Evolutionary conservation across 495 filamentous ascomycete genomes (phyloP).

Genomic region (Aspergillus biplanus): DNA sequence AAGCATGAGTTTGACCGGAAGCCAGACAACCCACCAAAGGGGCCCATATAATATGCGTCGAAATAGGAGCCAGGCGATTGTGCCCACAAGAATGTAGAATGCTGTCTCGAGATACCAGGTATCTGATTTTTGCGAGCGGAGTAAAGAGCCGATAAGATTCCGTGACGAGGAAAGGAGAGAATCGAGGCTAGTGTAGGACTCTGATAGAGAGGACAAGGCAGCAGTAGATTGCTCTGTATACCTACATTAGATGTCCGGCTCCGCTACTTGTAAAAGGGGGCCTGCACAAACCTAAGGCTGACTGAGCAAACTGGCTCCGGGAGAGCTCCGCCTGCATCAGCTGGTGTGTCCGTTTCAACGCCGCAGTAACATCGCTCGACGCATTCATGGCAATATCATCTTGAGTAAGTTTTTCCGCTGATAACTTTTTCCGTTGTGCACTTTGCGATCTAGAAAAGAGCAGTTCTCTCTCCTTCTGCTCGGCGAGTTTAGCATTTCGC

Average conservation of each 20-base stretch:
- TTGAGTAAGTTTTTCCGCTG: conserved; percentile 58
- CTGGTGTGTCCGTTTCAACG: conserved; percentile 81
- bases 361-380: conserved; percentile 80
- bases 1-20: conserved; percentile 69
- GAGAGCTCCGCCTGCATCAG: conserved; percentile 82
- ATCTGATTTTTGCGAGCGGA: conserved; percentile 89
- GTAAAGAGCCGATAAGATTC: conserved; percentile 74
- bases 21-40: conserved; percentile 83
- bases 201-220: conserved; percentile 76
- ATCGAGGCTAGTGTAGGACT: conserved; percentile 79
- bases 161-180: conserved; percentile 71
- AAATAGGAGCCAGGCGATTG: conserved; percentile 84
- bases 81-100: conserved; percentile 76
- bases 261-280: background rate
- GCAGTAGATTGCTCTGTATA: conserved; percentile 69
- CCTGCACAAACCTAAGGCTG: conserved; percentile 64
- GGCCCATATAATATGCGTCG: conserved; percentile 85
- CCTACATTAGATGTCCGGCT: conserved; percentile 16
- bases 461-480: conserved; percentile 74
- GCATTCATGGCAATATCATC: conserved; percentile 72
- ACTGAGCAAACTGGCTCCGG: conserved; percentile 82
- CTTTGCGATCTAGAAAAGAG: conserved; percentile 61
- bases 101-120: conserved; percentile 95
- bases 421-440: conserved; percentile 39
- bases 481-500: conserved; percentile 70